These are phyloP conservation scores for Scedosporium minutisporum DNA, from an alignment of 2,329 filamentous ascomycete genomes.

Conservation along the genomic window DNA sequence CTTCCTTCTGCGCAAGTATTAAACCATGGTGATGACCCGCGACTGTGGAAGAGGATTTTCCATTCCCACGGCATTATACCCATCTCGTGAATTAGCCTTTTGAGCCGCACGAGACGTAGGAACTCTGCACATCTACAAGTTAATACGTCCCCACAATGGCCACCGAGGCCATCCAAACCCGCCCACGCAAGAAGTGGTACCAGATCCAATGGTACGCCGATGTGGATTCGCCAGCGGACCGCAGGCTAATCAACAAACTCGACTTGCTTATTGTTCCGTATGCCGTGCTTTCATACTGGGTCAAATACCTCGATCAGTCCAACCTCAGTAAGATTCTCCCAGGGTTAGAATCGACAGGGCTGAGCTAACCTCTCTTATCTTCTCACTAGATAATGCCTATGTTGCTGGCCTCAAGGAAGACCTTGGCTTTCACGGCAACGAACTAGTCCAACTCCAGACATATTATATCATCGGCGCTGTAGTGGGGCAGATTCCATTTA, in stretches of 20 bases:
- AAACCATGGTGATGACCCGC: no score
- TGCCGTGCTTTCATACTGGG: constrained; percentile 16
- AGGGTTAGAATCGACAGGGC: no score
- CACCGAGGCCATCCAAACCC: neutral
- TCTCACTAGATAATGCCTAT: constrained; percentile 33
- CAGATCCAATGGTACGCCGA: constrained; percentile 34
- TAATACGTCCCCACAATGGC: neutral
- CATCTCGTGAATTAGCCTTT: no score
- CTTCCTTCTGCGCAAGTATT: no score
- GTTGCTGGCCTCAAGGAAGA: constrained; percentile 45
- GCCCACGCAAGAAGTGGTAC: constrained; percentile 2
- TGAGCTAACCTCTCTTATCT: no score
- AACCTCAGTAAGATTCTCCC: constrained; percentile 13
- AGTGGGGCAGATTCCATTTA: constrained; percentile 39
- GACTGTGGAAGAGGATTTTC: no score
- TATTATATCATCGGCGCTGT: constrained; percentile 38
- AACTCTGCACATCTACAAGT: no score
- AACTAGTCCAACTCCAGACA: constrained; percentile 44
- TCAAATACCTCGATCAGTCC: constrained; percentile 17
- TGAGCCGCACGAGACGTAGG: no score
- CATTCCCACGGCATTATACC: no score
- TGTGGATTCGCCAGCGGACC: constrained; percentile 28
- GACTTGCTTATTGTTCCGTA: constrained; percentile 40
- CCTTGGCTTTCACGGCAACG: constrained; percentile 38
- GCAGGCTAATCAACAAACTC: constrained; percentile 38